Evolutionary conservation across 2,329 filamentous ascomycete genomes (phyloP), one percentile per base, ranked within the genome.

Genomic region (Trichoderma atroviride): DNA sequence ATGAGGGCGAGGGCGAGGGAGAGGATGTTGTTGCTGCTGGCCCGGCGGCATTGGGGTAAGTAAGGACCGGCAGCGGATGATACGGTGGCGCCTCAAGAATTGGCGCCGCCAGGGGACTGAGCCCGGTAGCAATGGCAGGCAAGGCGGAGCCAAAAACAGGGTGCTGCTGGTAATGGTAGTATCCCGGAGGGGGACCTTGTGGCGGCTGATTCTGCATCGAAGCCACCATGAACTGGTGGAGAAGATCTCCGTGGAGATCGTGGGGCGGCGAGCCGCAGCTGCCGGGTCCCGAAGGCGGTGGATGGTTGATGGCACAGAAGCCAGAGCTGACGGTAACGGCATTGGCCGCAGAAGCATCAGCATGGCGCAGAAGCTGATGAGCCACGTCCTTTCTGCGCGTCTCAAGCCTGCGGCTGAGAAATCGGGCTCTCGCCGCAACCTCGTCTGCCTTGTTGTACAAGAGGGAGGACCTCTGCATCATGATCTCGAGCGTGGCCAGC

Each of bases 391-490:
- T 75, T 47, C 73, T 78, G 43, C 79, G 74, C 50, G 78, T 74
- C 2, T 76, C 77, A 61, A 97, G 82, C 55, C 91, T 88, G 76
- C 96, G 93, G 73, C 94, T 94, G 22, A 97, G 86, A 78, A 95
- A 92, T 50, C 92, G 87, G 14, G 93, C 84, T 72, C 81, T 81
- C 37, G 81, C 80, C 19, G 84, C 84, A 19, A 87, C 89, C 82
- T 93, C 91, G 76, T 96, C 93, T 4, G 93, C 93, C 75, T 90
- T 89, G 76, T 93, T 92, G 73, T 92, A 93, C 55, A 97, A 87
- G 73, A 91, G 86, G 47, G 89, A 88, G 43, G 96, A 82, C 71
- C 93, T 91, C 78, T 90, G 89, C 79, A 97, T 92, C 33, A 97
- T 80, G 62, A 96, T 94, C 74, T 96, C 92, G 74, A 96, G 83